phyloP scores from a whole-genome alignment of 768 basidiomycete species.

The Boletus sp. region DNA sequence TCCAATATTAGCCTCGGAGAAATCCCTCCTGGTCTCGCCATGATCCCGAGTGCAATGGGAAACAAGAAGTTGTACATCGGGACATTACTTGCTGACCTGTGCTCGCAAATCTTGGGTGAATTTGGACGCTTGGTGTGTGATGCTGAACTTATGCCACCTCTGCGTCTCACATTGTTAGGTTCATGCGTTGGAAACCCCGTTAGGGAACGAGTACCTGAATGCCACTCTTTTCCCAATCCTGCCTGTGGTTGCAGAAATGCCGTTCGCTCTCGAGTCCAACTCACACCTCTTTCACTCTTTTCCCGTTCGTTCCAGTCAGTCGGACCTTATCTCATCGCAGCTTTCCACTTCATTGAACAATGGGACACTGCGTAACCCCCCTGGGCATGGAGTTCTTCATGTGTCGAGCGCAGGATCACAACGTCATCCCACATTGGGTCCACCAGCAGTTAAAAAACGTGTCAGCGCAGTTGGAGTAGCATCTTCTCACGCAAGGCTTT shows the following conservation, averaged over 20 bases:
- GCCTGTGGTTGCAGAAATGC: conserved; percentile 59
- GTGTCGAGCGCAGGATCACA: conserved; percentile 23
- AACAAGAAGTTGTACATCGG: conserved; percentile 87
- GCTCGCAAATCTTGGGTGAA: conserved; percentile 81
- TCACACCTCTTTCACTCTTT: conserved; percentile 42
- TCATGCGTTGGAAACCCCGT: conserved; percentile 72
- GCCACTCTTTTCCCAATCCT: conserved; percentile 59
- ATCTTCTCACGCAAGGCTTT: conserved; percentile 80
- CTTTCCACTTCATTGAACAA: conserved; percentile 26
- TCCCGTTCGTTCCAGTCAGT: conserved; percentile 51
- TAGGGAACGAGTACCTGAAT: conserved; percentile 85
- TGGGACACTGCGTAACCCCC: conserved; percentile 51
- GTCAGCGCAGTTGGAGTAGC: conserved; percentile 60
- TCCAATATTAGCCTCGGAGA: conserved; percentile 55
- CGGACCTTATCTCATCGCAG: conserved; percentile 42
- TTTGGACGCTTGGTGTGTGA: conserved; percentile 78
- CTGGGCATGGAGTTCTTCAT: conserved; percentile 33
- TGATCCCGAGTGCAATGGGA: conserved; percentile 82
- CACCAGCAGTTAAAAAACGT: conserved; percentile 53
- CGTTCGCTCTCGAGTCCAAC: conserved; percentile 49
- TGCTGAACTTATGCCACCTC: background rate
- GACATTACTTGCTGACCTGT: conserved; percentile 83
- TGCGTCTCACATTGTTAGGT: conserved; percentile 45
- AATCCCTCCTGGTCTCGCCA: conserved; percentile 58
- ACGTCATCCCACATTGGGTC: conserved; percentile 51